Percentiles rank a stretch among this genome's conserved stretches.
These are phyloP conservation scores for Rhizophagus prolifer DNA, from an alignment of 192 early-diverging fungal species.

Conservation along the genomic window DNA sequence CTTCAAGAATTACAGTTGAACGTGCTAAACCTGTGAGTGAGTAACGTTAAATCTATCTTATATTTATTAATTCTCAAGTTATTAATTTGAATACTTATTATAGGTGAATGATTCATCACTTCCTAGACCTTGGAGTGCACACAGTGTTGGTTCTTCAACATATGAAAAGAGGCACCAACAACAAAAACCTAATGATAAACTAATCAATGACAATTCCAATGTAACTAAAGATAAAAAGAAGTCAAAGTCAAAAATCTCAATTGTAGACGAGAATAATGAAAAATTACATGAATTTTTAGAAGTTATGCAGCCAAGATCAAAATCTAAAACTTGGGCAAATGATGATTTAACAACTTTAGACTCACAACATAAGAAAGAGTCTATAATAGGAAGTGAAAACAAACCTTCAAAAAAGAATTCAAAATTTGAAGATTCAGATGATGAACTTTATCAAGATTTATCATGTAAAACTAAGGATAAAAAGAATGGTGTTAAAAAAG, in stretches of 20 bases:
- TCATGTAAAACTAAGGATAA: constrained; percentile 46
- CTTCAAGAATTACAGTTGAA: constrained; percentile 83
- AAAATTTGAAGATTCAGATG: constrained; percentile 70
- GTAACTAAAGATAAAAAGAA: constrained; percentile 44
- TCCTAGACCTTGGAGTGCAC: constrained; percentile 87
- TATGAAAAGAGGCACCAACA: constrained; percentile 54
- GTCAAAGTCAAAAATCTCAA: constrained; percentile 39
- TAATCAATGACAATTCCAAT: constrained; percentile 35
- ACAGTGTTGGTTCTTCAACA: constrained; percentile 84
- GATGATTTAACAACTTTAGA: constrained; percentile 70
- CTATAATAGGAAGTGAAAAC: constrained; percentile 57
- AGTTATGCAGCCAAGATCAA: constrained; percentile 82
- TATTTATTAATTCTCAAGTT: neutral
- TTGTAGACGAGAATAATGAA: constrained; percentile 69
- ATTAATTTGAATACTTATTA: neutral
- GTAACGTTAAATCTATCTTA: neutral
- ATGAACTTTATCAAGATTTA: constrained; percentile 75
- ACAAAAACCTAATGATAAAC: constrained; percentile 38
- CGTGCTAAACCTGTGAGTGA: constrained; percentile 74
- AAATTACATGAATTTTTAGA: constrained; percentile 87
- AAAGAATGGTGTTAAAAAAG: constrained; percentile 37
- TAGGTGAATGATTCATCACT: constrained; percentile 80
- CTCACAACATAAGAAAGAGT: constrained; percentile 51
- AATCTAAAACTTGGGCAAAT: constrained; percentile 86
- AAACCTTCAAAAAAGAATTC: constrained; percentile 35